Conservation (phyloP, 73 alveolate species). For the Paramecium octaurelia region DNA sequence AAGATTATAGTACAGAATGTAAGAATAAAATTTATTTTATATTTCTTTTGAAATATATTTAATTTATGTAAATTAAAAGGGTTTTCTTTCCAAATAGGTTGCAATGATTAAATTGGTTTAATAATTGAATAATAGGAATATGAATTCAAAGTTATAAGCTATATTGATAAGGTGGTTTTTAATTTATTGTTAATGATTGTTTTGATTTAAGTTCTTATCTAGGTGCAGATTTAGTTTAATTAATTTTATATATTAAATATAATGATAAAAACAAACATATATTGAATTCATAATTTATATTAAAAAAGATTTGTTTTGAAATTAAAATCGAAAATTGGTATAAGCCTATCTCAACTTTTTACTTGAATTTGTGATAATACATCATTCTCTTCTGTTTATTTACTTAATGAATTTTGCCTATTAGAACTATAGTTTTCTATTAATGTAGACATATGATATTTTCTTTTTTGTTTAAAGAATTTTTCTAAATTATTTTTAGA, state of each 20-base stretch:
- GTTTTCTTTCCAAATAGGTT: neutral
- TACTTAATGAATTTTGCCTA: neutral
- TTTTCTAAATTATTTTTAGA: neutral
- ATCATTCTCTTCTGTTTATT: neutral
- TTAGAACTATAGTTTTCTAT: neutral
- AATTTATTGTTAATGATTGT: no score
- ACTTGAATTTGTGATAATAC: neutral
- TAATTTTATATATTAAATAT: neutral
- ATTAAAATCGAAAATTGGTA: conserved; percentile 8
- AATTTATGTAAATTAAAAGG: no score
- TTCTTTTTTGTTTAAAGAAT: neutral
- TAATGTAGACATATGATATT: neutral
- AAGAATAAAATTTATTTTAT: no score
- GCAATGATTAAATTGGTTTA: neutral
- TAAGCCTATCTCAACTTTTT: neutral
- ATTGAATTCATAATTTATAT: neutral
- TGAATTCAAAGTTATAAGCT: neutral
- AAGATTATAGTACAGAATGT: no score
- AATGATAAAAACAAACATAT: neutral
- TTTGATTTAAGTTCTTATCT: neutral
- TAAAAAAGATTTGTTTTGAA: neutral
- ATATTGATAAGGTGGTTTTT: neutral
- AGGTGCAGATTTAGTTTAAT: neutral
- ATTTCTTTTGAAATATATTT: no score
- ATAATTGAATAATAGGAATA: neutral